Evolutionary conservation across 2,329 filamentous ascomycete genomes (phyloP).

Genomic region (Simplicillium aogashimaense): DNA sequence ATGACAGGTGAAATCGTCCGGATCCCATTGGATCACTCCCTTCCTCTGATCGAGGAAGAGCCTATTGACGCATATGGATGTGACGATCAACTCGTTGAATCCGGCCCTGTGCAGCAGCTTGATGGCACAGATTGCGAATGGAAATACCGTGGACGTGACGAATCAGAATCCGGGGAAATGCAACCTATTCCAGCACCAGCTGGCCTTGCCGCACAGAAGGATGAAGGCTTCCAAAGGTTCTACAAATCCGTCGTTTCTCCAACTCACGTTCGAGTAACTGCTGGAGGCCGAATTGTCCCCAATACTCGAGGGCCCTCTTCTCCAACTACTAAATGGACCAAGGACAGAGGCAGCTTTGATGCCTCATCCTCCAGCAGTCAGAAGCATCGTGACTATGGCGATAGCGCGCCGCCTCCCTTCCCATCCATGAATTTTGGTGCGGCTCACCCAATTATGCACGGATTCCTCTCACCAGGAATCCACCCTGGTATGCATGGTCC

Average conservation of each 20-base stretch:
- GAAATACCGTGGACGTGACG: conserved; percentile 35
- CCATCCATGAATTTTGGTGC: conserved; percentile 21
- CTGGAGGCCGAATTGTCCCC: conserved; percentile 56
- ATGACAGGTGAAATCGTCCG: conserved; percentile 21
- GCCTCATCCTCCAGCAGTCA: conserved; percentile 8
- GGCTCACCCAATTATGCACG: conserved; percentile 16
- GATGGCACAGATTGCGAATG: conserved; percentile 31
- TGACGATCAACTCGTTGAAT: not conserved
- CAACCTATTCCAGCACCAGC: conserved; percentile 45
- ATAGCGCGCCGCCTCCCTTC: conserved; percentile 11
- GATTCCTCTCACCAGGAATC: too few relatives aligned
- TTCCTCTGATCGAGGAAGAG: conserved; percentile 22
- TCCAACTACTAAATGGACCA: conserved; percentile 39
- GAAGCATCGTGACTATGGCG: conserved; percentile 9
- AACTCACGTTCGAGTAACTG: conserved; percentile 57
- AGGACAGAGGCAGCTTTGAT: conserved; percentile 24
- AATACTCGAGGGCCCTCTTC: conserved; percentile 47
- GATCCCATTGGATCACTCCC: conserved; percentile 13
- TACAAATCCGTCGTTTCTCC: conserved; percentile 60
- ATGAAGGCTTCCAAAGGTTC: conserved; percentile 58
- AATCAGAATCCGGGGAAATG: conserved; percentile 28
- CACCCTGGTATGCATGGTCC: conserved; percentile 17
- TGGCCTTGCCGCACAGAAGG: conserved; percentile 42
- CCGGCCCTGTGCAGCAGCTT: conserved; percentile 17
- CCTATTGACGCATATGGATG: conserved; percentile 6